Evolutionary conservation across 2,329 filamentous ascomycete species (phyloP), one percentile per base, ranked within the genome.

Genomic region (Colletotrichum cordylinicola): DNA sequence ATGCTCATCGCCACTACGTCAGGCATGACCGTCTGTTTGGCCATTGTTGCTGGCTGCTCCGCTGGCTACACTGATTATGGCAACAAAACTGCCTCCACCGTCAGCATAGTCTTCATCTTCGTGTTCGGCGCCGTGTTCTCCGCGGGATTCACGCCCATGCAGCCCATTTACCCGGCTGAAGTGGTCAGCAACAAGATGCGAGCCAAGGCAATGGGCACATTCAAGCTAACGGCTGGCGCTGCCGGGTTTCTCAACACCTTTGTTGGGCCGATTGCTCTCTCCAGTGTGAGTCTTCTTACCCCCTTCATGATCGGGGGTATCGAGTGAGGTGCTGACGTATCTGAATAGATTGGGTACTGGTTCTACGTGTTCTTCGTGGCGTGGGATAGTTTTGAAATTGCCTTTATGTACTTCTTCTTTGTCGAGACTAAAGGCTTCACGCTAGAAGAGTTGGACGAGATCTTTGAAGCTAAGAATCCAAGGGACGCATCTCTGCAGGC

Each of bases 381-480:
- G 21, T 85, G 83, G 83, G 83, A 84, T 68, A 79, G 80, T 4
- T 79, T 84, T 9, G 83, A 85, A 70, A 79, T 83, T 13, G 74
- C 72, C 2, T 81, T 79, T 33, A 77, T 79, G 75, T 79, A 74
- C 61, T 69, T 71, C 18, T 77, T 75, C 18, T 78, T 74, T 10
- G 78, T 90, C 43, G 89, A 91, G 80, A 91, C 89, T 15, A 86
- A 85, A 70, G 88, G 88, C 13, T 86, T 87, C 8, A 90, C 89
- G 18, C 86, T 91, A 6, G 89, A 91, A 79, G 89, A 91, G 79
- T 84, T 91, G 62, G 89, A 89, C 66, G 87, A 88, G 80, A 88
- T 91, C 78, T 90, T 91, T 81, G 83, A 84, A 77, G 84, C 83
- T 15, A 81, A 82, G 39, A 82, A 80, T 8, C 83, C 8, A 77